Base-by-base conservation (phyloP, 2,329 filamentous ascomycete genomes). In the Diaporthe ilicicola region DNA sequence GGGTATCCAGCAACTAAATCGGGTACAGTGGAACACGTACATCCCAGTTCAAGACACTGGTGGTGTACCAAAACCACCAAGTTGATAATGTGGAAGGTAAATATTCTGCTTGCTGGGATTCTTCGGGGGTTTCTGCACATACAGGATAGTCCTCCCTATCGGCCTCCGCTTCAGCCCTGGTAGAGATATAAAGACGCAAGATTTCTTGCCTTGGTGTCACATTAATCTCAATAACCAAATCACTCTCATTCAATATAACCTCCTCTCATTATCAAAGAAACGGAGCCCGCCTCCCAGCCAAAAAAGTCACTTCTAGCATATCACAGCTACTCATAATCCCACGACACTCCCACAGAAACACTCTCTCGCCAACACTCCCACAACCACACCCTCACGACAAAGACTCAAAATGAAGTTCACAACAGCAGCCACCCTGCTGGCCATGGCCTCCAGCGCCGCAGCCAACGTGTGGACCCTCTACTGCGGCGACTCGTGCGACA, bases 401-500 rank as follows among this genome's bases (percentile, higher is more conserved):
- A n/a, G 4, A 19, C 10, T 44, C 67, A 62, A 54, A 32, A 72
- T 72, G 66, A 68, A 72, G 37, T 46, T 27, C 32, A 2, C 51
- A 17, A 9, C 50, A 54, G 12, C 42, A 22, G 29, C 51, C 34
- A 39, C 65, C 37, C 27, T 66, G 15, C 44, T 72, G 51, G 70
- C 70, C 50, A 44, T 72, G 27, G 50, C 50, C 66, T 51, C 67
- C 22, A 19, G 44, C 29, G 59, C 50, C 42, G 46, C 59, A 2
- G 67, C 67, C 37, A 72, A 69, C 44, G 50, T 19, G 24, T 72
- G 68, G 66, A 72, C 66, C 42, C 67, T 72, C 56, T 66, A 59
- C 67, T 72, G 70, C 53, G 70, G 70, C 56, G 53, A 59, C 34
- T 72, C 70, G 4, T 72, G 70, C 53, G 29, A 15, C 51, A 32